These are phyloP conservation scores for Sugiyamaella lignohabitans DNA, from an alignment of 805 yeast genomes.

Conservation along the genomic window DNA sequence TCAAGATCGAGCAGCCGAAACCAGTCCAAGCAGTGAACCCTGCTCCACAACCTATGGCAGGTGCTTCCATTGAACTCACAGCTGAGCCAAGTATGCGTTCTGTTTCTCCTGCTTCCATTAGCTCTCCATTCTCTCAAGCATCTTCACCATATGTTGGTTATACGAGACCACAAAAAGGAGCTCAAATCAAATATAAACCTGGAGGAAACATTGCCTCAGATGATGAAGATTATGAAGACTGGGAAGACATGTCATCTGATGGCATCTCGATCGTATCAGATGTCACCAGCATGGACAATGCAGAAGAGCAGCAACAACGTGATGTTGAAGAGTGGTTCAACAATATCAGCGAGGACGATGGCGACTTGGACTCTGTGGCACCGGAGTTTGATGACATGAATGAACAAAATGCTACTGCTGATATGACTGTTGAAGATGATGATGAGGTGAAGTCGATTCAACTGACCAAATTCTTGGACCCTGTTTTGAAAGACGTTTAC, in stretches of 20 bases:
- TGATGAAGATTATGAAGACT: slow-evolving; percentile 11
- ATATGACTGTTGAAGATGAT: slow-evolving; percentile 2
- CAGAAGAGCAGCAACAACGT: slow-evolving; percentile 25
- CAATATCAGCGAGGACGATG: slow-evolving; percentile 21
- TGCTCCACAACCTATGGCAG: not conserved
- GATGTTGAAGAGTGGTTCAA: slow-evolving; percentile 33
- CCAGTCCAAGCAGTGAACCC: not conserved
- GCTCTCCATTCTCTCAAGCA: not conserved
- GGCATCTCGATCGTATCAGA: slow-evolving; percentile 7
- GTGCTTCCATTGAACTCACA: not conserved
- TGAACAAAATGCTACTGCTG: not conserved
- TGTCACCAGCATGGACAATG: slow-evolving; percentile 14
- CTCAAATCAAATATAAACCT: not conserved
- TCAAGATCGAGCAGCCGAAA: not conserved
- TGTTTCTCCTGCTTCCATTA: not conserved
- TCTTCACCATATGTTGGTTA: not conserved
- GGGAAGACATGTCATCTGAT: slow-evolving; percentile 14
- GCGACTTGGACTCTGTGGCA: slow-evolving; percentile 19
- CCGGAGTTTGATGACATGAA: slow-evolving; percentile 8
- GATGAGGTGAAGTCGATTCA: slow-evolving; percentile 8
- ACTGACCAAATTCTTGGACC: slow-evolving; percentile 7
- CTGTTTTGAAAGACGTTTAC: slow-evolving; percentile 5
- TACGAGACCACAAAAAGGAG: not conserved
- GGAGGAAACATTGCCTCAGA: slow-evolving; percentile 18
- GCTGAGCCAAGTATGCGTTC: not conserved